These are phyloP conservation scores for Rosa hybrid DNA, from an alignment of 331 rosid species.

Conservation along the genomic window DNA sequence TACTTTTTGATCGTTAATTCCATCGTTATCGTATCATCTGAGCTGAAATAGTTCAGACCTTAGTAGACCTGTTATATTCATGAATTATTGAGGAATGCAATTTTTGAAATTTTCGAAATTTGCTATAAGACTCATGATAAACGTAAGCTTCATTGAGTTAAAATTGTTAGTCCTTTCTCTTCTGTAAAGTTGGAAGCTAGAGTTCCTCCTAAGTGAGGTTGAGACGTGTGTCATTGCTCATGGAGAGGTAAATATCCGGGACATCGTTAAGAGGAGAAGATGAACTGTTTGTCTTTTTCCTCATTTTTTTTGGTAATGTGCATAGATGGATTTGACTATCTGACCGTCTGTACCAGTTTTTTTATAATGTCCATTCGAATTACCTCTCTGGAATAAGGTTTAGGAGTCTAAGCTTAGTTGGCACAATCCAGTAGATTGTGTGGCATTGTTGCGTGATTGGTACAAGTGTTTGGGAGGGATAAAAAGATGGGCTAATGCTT, in stretches of 20 bases:
- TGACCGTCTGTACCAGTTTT: background rate
- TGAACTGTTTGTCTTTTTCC: background rate
- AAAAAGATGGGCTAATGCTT: background rate
- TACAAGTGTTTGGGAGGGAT: background rate
- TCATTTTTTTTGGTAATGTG: background rate
- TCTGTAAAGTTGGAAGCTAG: background rate
- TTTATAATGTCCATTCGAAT: background rate
- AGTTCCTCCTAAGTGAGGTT: background rate
- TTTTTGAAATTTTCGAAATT: background rate
- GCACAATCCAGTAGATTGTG: background rate
- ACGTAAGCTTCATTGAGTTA: background rate
- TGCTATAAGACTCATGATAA: background rate
- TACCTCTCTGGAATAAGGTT: background rate
- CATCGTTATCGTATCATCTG: background rate
- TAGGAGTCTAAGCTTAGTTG: background rate
- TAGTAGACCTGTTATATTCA: background rate
- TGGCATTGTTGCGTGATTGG: background rate
- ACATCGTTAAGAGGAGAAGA: background rate
- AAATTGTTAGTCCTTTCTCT: background rate
- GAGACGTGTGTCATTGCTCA: background rate
- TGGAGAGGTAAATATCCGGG: background rate
- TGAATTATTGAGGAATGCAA: background rate
- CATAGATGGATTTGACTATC: background rate
- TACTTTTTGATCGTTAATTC: background rate
- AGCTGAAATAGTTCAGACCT: background rate